A percentile compares a stretch with the other conserved stretches of the same genome.
phyloP scores from a whole-genome alignment of 495 filamentous ascomycete genomes.

The Aspergillus heteromorphus region DNA sequence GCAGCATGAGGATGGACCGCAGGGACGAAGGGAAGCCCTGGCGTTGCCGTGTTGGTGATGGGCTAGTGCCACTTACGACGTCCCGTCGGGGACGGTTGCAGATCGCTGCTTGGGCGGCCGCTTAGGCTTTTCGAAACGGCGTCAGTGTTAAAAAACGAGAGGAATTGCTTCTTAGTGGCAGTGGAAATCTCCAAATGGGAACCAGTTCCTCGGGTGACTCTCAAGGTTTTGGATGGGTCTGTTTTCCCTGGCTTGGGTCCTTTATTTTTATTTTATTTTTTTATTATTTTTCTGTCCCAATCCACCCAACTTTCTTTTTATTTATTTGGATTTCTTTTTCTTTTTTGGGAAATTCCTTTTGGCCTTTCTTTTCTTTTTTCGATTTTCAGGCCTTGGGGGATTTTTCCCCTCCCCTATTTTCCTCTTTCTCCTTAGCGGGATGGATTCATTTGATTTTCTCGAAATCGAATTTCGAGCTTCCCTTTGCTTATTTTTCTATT shows the following conservation, averaged over 20 bases:
- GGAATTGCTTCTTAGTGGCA: constrained; percentile 16
- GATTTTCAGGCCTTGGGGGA: constrained; percentile 10
- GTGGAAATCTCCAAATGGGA: constrained; percentile 29
- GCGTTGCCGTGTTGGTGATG: constrained; percentile 27
- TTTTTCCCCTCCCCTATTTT: constrained; percentile 6
- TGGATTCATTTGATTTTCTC: constrained; percentile 3
- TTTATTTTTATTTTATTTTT: constrained; percentile 6
- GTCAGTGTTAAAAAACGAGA: constrained; percentile 16
- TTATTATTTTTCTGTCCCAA: constrained; percentile 12
- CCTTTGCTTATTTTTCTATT: constrained; percentile 18
- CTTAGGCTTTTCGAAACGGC: constrained; percentile 27
- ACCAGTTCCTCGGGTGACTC: constrained; percentile 38
- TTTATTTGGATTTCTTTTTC: constrained; percentile 5
- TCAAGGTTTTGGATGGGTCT: constrained; percentile 22
- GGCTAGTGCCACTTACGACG: constrained; percentile 46
- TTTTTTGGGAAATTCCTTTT: neutral
- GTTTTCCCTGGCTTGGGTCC: constrained; percentile 11
- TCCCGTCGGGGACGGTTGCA: constrained; percentile 42
- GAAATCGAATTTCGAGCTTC: constrained; percentile 5
- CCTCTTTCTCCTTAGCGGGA: constrained; percentile 2
- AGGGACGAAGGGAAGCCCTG: constrained; percentile 28
- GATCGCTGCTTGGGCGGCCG: constrained; percentile 35
- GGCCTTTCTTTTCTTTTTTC: constrained; percentile 11
- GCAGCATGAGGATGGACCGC: constrained; percentile 22
- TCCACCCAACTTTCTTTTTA: too few species aligned